Evolutionary conservation across 2,329 filamentous ascomycete genomes (phyloP).

Genomic region (Fusarium sp.): DNA sequence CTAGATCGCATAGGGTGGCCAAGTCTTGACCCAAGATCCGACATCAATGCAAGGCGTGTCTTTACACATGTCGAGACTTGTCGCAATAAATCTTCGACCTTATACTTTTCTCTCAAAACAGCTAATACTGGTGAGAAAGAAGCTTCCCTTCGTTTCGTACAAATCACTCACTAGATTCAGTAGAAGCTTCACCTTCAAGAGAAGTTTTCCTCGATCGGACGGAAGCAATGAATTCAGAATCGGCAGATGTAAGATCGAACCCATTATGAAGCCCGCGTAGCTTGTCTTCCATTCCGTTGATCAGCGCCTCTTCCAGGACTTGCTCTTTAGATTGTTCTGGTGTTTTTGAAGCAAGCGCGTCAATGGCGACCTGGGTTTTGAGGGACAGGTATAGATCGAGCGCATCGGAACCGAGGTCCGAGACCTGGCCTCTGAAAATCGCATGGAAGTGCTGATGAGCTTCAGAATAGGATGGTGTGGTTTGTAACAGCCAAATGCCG

Average conservation of each 20-base stretch:
- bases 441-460: slow-evolving; percentile 61
- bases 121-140: slow-evolving; percentile 38
- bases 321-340: slow-evolving; percentile 65
- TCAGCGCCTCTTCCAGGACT: slow-evolving; percentile 67
- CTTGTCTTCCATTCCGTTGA: slow-evolving; percentile 65
- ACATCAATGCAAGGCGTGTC: slow-evolving; percentile 50
- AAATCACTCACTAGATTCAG: slow-evolving; percentile 46
- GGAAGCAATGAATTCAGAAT: slow-evolving; percentile 52
- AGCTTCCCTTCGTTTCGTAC: background rate
- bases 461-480: slow-evolving; percentile 55
- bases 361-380: slow-evolving; percentile 65
- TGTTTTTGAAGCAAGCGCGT: slow-evolving; percentile 62
- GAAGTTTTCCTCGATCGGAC: slow-evolving; percentile 52
- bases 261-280: slow-evolving; percentile 53
- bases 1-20: slow-evolving; percentile 52
- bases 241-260: slow-evolving; percentile 51
- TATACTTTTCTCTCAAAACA: slow-evolving; percentile 54
- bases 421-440: slow-evolving; percentile 59
- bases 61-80: slow-evolving; percentile 51
- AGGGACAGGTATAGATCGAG: slow-evolving; percentile 61
- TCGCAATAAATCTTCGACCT: slow-evolving; percentile 55
- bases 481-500: slow-evolving; percentile 56
- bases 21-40: slow-evolving; percentile 52
- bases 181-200: slow-evolving; percentile 48
- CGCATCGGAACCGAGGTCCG: slow-evolving; percentile 58